Evolutionary conservation across 257 asterid species (phyloP).

Genomic region (Echium plantagineum): DNA sequence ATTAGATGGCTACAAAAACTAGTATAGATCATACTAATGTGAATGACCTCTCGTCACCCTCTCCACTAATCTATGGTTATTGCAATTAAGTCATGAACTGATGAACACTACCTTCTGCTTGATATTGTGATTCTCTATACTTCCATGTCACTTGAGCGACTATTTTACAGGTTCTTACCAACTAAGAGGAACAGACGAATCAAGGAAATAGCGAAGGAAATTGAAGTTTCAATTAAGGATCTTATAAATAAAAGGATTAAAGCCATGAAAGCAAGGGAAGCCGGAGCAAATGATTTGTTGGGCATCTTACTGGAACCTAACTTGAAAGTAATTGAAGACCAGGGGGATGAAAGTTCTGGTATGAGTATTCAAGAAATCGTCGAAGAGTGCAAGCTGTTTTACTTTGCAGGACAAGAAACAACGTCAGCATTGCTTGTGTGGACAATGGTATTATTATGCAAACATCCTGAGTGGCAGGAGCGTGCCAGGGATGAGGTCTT

Average conservation of each 20-base stretch:
- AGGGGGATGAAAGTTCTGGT: slow-evolving; percentile 21
- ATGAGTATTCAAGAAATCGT: slow-evolving; percentile 27
- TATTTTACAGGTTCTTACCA: slow-evolving; percentile 23
- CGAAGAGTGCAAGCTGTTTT: slow-evolving; percentile 45
- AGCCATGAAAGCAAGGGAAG: slow-evolving; percentile 29
- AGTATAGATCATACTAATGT: no score
- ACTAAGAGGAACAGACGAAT: slow-evolving; percentile 33
- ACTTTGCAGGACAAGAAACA: slow-evolving; percentile 50
- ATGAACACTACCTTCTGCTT: no score
- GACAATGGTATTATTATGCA: slow-evolving; percentile 40
- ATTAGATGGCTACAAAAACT: no score
- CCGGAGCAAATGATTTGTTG: slow-evolving; percentile 23
- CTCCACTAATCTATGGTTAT: no score
- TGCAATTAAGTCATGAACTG: no score
- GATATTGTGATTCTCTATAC: no score
- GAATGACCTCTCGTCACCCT: no score
- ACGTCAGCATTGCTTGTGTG: slow-evolving; percentile 40
- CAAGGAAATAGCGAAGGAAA: slow-evolving; percentile 18
- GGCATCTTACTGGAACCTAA: slow-evolving; percentile 36
- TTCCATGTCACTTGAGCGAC: background rate
- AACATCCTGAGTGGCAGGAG: slow-evolving; percentile 33
- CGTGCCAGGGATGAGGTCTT: slow-evolving; percentile 27
- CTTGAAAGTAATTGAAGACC: slow-evolving; percentile 23
- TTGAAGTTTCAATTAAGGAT: slow-evolving; percentile 13
- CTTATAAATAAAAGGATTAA: slow-evolving; percentile 24